Evolutionary conservation across 2,329 filamentous ascomycete genomes (phyloP).

Genomic region (Pseudocercospora vitis): DNA sequence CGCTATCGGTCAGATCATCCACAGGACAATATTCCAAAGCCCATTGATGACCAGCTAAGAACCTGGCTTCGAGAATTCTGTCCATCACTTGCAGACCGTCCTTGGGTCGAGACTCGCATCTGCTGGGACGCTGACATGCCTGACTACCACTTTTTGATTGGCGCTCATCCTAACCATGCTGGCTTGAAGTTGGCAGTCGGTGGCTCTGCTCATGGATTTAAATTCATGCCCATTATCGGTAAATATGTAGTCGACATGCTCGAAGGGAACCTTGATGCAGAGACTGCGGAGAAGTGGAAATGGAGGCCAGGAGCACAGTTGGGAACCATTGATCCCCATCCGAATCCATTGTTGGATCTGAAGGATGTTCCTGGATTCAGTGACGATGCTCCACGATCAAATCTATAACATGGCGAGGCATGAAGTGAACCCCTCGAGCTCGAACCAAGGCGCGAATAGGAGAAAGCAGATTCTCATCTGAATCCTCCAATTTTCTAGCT

Average conservation of each 20-base stretch:
- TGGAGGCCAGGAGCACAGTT: conserved; percentile 13
- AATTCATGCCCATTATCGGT: conserved; percentile 32
- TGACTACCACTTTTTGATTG: conserved; percentile 20
- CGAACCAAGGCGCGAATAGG: neutral
- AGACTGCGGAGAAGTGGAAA: conserved; percentile 25
- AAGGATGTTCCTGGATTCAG: conserved; percentile 4
- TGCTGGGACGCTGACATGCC: conserved; percentile 23
- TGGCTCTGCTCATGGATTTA: conserved; percentile 34
- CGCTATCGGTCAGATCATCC: conserved; percentile 20
- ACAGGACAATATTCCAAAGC: conserved; percentile 13
- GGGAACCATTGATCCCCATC: conserved; percentile 10
- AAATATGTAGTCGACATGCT: conserved; percentile 28
- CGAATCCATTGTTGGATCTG: conserved; percentile 10
- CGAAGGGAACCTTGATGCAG: conserved; percentile 14
- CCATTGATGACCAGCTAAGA: conserved; percentile 16
- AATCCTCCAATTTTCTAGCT: neutral
- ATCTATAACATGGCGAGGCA: neutral
- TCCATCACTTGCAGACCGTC: conserved; percentile 15
- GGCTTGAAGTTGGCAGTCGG: conserved; percentile 29
- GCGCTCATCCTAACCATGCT: conserved; percentile 10
- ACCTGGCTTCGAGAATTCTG: conserved; percentile 10
- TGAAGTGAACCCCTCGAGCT: neutral
- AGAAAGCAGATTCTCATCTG: conserved; percentile 2
- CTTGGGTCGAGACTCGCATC: conserved; percentile 20
- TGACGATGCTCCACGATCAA: neutral